Evolutionary conservation across 2,329 filamentous ascomycete genomes (phyloP).

Genomic region (Falciphora oryzae): DNA sequence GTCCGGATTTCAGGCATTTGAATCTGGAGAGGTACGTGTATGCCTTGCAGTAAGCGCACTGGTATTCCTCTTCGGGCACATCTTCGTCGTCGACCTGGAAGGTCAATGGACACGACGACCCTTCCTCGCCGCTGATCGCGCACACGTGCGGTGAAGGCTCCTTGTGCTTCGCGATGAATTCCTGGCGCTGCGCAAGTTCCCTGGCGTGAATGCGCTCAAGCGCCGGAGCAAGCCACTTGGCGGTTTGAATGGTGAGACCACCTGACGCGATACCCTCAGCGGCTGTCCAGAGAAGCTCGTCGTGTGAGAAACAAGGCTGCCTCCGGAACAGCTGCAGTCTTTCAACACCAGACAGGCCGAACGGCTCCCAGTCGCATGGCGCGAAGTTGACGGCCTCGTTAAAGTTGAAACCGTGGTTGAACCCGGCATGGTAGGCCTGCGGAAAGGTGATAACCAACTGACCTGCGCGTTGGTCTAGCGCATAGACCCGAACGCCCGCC

Average conservation of each 20-base stretch:
- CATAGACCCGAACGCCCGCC: conserved; percentile 87
- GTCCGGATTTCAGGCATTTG: conserved; percentile 74
- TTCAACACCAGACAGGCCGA: conserved; percentile 78
- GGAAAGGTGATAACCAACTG: conserved; percentile 97
- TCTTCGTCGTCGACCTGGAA: conserved; percentile 66
- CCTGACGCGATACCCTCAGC: conserved; percentile 67
- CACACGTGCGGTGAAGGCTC: conserved; percentile 50
- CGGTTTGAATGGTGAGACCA: conserved; percentile 70
- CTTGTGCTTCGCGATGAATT: conserved; percentile 62
- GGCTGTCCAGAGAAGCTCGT: conserved; percentile 88
- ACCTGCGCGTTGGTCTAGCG: conserved; percentile 90
- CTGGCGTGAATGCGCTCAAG: conserved; percentile 71
- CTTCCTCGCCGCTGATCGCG: conserved; percentile 39
- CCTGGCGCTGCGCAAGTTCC: conserved; percentile 62
- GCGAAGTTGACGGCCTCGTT: conserved; percentile 99
- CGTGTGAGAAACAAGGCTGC: conserved; percentile 95
- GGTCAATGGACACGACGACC: conserved; percentile 51
- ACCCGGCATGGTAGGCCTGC: conserved; percentile 93
- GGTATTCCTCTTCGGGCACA: conserved; percentile 85
- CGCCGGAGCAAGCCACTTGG: conserved; percentile 91
- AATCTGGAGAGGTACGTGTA: conserved; percentile 90
- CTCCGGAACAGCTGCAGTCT: conserved; percentile 80
- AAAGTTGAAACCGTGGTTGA: conserved; percentile 98
- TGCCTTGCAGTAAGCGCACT: conserved; percentile 86
- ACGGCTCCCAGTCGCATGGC: conserved; percentile 90